Conservation (phyloP, 2,329 filamentous ascomycete genomes). For the Fusarium heterosporum region DNA sequence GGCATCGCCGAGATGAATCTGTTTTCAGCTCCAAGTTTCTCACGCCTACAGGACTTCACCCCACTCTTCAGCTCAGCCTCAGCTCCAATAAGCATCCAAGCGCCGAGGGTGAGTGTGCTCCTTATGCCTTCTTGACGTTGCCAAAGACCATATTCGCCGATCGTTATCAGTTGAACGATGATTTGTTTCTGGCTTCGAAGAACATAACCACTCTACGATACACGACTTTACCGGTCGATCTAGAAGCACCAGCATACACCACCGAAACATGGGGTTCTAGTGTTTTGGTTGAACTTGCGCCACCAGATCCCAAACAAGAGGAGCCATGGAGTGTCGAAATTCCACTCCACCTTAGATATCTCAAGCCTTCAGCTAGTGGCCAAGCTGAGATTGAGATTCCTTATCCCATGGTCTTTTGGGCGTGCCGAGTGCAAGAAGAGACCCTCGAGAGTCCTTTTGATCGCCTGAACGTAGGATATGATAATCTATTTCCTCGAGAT, state of each 20-base stretch:
- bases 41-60: conserved; percentile 84
- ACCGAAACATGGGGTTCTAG: conserved; percentile 82
- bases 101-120: conserved; percentile 70
- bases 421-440: conserved; percentile 77
- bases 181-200: conserved; percentile 82
- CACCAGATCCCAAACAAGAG: conserved; percentile 56
- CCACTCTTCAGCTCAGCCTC: conserved; percentile 77
- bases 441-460: conserved; percentile 88
- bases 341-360: conserved; percentile 87
- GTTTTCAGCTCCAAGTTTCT: conserved; percentile 74
- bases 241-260: conserved; percentile 90
- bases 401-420: conserved; percentile 91
- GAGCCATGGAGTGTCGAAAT: conserved; percentile 74
- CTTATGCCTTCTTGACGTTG: conserved; percentile 85
- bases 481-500: conserved; percentile 78
- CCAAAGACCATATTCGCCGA: conserved; percentile 87
- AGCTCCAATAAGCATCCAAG: conserved; percentile 63
- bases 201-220: conserved; percentile 77
- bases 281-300: conserved; percentile 78
- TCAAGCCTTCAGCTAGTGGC: conserved; percentile 70
- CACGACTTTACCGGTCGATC: conserved; percentile 81
- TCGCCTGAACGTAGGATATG: conserved; percentile 84
- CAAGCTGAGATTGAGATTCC: conserved; percentile 71
- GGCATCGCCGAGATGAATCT: conserved; percentile 72
- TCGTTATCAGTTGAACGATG: conserved; percentile 83